phyloP scores from a whole-genome alignment of 2,329 filamentous ascomycete species.

The Cladosporium sp. region DNA sequence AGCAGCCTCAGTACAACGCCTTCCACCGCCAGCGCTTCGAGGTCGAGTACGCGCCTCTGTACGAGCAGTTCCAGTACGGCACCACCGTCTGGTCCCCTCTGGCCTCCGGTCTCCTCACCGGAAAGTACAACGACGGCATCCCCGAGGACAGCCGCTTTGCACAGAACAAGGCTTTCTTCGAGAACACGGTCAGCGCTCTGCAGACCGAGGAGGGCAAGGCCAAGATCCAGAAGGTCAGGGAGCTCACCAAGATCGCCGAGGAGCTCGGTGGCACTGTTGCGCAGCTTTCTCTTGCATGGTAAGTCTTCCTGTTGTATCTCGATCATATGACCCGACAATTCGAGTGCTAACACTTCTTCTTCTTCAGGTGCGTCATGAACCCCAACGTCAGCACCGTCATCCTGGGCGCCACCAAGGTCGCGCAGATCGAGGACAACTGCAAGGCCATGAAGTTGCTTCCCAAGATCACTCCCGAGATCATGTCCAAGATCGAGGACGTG shows the following conservation, averaged over 20 bases:
- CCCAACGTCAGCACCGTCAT: constrained; percentile 55
- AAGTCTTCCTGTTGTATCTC: too few relatives aligned
- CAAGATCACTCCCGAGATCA: constrained; percentile 36
- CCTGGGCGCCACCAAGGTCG: constrained; percentile 48
- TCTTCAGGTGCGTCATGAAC: constrained; percentile 48
- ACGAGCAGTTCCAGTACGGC: constrained; percentile 54
- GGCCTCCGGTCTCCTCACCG: constrained; percentile 54
- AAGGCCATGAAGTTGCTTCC: constrained; percentile 41
- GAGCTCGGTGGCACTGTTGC: constrained; percentile 44
- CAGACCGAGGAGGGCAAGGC: constrained; percentile 47
- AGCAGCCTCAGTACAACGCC: constrained; percentile 57
- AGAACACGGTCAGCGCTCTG: constrained; percentile 50
- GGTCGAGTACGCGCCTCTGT: constrained; percentile 57
- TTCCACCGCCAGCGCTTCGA: constrained; percentile 60
- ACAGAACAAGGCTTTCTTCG: constrained; percentile 55
- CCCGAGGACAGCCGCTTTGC: constrained; percentile 59
- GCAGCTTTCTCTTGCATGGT: constrained; percentile 57
- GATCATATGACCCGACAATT: too few relatives aligned
- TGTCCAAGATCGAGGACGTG: constrained; percentile 42
- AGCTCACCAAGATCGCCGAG: constrained; percentile 48
- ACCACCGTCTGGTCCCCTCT: constrained; percentile 56
- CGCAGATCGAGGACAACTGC: constrained; percentile 47
- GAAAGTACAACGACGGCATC: constrained; percentile 63
- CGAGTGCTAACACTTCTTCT: background rate
- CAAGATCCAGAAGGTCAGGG: constrained; percentile 56